phyloP scores from a whole-genome alignment of 352 stramenopile genomes.

The Hyphochytrium catenoides region DNA sequence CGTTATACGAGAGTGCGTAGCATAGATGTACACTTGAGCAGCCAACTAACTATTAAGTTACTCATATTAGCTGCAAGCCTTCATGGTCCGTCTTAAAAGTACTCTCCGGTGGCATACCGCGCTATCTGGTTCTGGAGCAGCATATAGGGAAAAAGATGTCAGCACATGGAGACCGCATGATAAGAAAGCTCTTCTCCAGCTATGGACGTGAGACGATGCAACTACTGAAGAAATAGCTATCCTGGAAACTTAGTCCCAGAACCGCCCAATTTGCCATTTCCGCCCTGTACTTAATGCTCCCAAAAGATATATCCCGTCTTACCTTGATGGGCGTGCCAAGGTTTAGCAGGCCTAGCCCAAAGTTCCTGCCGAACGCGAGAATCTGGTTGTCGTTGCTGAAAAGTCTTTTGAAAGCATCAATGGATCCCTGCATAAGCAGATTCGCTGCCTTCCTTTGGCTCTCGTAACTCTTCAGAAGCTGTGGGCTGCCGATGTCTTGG shows the following conservation, averaged over 20 bases:
- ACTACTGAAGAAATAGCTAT: no score
- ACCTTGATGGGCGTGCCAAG: slow-evolving; percentile 48
- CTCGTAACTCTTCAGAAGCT: slow-evolving; percentile 60
- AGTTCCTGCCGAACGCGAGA: slow-evolving; percentile 39
- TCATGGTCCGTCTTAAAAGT: no score
- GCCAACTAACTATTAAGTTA: no score
- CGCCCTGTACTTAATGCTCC: no score
- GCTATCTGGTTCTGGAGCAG: slow-evolving; percentile 40
- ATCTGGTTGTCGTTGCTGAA: slow-evolving; percentile 43
- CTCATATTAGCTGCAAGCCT: no score
- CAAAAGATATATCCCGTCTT: slow-evolving; percentile 6
- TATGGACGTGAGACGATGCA: no score
- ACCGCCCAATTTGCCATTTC: no score
- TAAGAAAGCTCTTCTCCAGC: no score
- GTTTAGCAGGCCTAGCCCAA: slow-evolving; percentile 61
- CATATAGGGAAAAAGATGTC: background rate
- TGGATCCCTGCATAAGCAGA: slow-evolving; percentile 46
- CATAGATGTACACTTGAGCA: no score
- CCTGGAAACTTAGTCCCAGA: no score
- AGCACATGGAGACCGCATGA: no score
- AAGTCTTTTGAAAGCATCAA: slow-evolving; percentile 67
- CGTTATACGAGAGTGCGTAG: no score
- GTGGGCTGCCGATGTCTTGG: slow-evolving; percentile 36
- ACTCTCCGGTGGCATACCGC: slow-evolving; percentile 64
- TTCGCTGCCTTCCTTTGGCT: slow-evolving; percentile 55